These are phyloP conservation scores for Durio zibethinus DNA, from an alignment of 345 rosid genomes.

Conservation along the genomic window DNA sequence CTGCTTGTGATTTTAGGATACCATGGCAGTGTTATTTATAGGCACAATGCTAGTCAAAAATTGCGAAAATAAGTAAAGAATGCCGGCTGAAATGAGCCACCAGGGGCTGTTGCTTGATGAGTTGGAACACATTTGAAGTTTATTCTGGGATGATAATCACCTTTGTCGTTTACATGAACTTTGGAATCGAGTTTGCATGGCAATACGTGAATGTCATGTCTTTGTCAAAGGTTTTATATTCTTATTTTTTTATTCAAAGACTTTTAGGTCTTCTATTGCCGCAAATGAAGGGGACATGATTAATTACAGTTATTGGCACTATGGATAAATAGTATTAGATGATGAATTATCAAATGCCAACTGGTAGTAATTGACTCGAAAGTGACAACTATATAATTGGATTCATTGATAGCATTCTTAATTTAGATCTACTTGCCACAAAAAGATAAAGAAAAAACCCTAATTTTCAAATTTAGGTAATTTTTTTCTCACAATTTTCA, in stretches of 20 bases:
- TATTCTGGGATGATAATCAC: too few relatives aligned
- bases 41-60: not conserved
- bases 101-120: not conserved
- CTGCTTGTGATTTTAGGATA: not conserved
- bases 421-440: not conserved
- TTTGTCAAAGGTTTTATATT: not conserved
- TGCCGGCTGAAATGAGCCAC: not conserved
- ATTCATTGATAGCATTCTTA: not conserved
- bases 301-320: too few relatives aligned
- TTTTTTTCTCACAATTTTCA: not conserved
- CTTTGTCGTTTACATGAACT: not conserved
- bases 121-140: too few relatives aligned
- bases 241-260: too few relatives aligned
- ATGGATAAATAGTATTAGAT: too few relatives aligned
- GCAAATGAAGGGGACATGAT: too few relatives aligned
- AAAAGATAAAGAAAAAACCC: not conserved
- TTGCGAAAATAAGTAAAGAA: not conserved
- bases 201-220: not conserved
- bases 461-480: not conserved
- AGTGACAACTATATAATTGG: too few relatives aligned
- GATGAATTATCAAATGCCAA: too few relatives aligned
- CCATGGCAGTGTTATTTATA: not conserved
- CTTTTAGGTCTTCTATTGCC: too few relatives aligned
- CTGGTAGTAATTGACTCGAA: too few relatives aligned
- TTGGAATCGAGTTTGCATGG: not conserved